Conservation (phyloP, 148 eudicot species). For the Camellia granthamiana region DNA sequence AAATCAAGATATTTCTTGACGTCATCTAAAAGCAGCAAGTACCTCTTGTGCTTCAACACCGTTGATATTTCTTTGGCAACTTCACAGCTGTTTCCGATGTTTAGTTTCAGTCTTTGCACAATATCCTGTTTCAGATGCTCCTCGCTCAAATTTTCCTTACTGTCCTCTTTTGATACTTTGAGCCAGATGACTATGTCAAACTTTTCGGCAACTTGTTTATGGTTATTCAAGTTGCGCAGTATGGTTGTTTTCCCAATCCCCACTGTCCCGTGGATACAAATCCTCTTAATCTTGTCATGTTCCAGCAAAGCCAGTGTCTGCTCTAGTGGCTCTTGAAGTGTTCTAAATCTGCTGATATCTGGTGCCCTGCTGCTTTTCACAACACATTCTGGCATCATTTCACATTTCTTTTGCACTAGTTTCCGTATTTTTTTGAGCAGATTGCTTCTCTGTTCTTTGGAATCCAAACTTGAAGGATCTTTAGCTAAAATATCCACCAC, state of each 20-base stretch:
- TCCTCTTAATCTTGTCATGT: background rate
- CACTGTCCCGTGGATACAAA: constrained; percentile 6
- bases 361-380: background rate
- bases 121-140: constrained; percentile 4
- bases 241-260: constrained; percentile 22
- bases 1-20: constrained; percentile 15
- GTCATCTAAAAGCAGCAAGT: constrained; percentile 21
- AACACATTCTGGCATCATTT: background rate
- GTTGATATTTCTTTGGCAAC: background rate
- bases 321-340: background rate
- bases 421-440: background rate
- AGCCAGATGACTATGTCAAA: constrained; percentile 18
- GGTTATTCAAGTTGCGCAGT: constrained; percentile 13
- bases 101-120: constrained; percentile 8
- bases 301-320: background rate
- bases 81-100: background rate
- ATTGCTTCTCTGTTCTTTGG: background rate
- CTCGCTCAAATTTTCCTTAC: constrained; percentile 1
- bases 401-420: background rate
- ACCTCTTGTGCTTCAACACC: background rate
- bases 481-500: too few species aligned
- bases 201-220: constrained; percentile 11
- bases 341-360: background rate
- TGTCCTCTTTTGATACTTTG: background rate
- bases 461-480: background rate